These are phyloP conservation scores for Mortierella sp. DNA, from an alignment of 371 early-diverging fungal genomes.

Conservation along the genomic window DNA sequence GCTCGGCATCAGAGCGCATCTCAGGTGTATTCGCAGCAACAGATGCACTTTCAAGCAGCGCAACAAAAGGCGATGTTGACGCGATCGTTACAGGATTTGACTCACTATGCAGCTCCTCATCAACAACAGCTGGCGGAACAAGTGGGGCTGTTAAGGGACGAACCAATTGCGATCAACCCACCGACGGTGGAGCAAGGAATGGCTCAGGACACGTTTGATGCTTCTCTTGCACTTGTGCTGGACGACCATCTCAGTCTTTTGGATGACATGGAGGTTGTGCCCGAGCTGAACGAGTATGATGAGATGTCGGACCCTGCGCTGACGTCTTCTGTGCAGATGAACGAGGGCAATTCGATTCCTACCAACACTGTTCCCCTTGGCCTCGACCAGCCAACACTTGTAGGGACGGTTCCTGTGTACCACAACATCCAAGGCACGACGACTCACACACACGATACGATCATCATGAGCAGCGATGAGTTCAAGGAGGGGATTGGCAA, in stretches of 20 bases:
- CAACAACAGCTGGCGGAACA: slow-evolving; percentile 27
- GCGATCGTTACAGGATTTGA: slow-evolving; percentile 32
- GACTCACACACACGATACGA: neutral
- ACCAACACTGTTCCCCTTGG: neutral
- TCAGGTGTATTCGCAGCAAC: slow-evolving; percentile 27
- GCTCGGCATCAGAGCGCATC: slow-evolving; percentile 38
- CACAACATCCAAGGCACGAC: neutral
- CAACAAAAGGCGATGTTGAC: slow-evolving; percentile 28
- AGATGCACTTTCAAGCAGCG: slow-evolving; percentile 19
- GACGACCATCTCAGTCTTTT: slow-evolving; percentile 34
- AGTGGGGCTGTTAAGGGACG: slow-evolving; percentile 7
- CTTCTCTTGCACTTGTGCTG: slow-evolving; percentile 38
- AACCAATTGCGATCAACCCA: slow-evolving; percentile 12
- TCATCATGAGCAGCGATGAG: slow-evolving; percentile 3
- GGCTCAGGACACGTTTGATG: slow-evolving; percentile 32
- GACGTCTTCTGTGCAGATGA: neutral
- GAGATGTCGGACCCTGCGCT: slow-evolving; percentile 13
- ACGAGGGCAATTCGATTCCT: slow-evolving; percentile 11
- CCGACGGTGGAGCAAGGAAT: slow-evolving; percentile 14
- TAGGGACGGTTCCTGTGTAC: neutral
- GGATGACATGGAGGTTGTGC: slow-evolving; percentile 42
- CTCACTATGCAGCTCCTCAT: slow-evolving; percentile 20
- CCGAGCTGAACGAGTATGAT: slow-evolving; percentile 27
- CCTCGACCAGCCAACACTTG: slow-evolving; percentile 2
- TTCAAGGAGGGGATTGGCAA: slow-evolving; percentile 8